Percentiles rank a stretch among this genome's conserved stretches.
Evolutionary conservation across 495 filamentous ascomycete genomes (phyloP).

Genomic region (Penicillium silybi): DNA sequence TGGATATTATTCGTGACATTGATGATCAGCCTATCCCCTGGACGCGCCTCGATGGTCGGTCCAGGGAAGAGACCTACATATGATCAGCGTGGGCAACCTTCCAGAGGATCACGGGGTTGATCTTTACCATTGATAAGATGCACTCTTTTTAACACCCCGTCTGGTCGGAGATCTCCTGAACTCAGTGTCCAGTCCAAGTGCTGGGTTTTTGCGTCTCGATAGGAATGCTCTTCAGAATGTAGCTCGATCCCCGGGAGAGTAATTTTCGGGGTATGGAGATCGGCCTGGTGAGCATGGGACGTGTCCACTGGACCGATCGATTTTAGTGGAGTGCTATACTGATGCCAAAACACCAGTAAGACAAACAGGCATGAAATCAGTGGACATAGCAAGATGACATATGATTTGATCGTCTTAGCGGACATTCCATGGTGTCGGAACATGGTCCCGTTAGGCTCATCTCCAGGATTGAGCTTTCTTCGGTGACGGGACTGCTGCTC

Average conservation of each 20-base stretch:
- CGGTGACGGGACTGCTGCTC: neutral
- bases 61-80: constrained; percentile 33
- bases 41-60: constrained; percentile 37
- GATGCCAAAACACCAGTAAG: neutral
- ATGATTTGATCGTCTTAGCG: neutral
- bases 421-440: neutral
- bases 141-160: constrained; percentile 39
- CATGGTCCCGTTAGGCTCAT: neutral
- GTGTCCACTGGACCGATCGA: neutral
- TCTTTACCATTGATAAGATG: constrained; percentile 36
- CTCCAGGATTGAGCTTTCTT: neutral
- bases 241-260: constrained; percentile 28
- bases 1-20: constrained; percentile 65
- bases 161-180: constrained; percentile 29
- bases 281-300: neutral
- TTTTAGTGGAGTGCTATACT: neutral
- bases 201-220: constrained; percentile 28
- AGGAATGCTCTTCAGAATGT: constrained; percentile 38
- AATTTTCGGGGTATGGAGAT: neutral
- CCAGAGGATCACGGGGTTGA: neutral
- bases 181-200: constrained; percentile 34
- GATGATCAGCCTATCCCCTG: constrained; percentile 66
- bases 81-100: neutral
- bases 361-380: neutral
- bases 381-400: neutral